Percentiles rank a stretch among this genome's conserved stretches.
phyloP scores from a whole-genome alignment of 2,329 filamentous ascomycete genomes.

The Colletotrichum gloeosporioides region DNA sequence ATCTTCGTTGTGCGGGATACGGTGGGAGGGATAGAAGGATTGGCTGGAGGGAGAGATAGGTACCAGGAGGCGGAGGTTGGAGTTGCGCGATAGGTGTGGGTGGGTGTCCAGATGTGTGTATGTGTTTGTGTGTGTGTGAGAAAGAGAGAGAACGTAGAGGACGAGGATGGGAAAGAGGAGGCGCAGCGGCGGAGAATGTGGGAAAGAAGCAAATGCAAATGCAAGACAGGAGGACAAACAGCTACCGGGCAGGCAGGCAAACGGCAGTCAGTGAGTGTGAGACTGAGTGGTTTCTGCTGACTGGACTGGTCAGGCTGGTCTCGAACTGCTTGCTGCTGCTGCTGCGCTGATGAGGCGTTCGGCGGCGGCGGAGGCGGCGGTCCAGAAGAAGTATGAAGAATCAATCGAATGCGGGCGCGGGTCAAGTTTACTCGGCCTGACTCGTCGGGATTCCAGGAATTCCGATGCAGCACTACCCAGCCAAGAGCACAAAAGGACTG shows the following conservation, averaged over 20 bases:
- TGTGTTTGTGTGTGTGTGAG: not conserved
- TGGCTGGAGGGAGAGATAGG: not conserved
- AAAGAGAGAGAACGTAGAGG: not conserved
- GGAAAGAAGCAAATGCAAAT: not conserved
- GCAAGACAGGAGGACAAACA: not conserved
- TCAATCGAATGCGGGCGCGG: not conserved
- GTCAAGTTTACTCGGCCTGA: not conserved
- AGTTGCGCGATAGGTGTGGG: not conserved
- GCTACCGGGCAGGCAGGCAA: not conserved
- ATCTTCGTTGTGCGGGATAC: not conserved
- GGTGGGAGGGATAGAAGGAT: not conserved
- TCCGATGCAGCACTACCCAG: slow-evolving; percentile 7
- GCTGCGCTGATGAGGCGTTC: not conserved
- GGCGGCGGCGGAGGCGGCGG: not conserved
- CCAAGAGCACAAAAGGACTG: not conserved
- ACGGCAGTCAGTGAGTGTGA: not conserved
- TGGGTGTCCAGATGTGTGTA: not conserved
- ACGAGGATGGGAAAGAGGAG: not conserved
- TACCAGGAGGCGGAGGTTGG: not conserved
- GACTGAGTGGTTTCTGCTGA: not conserved
- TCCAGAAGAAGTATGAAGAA: not conserved
- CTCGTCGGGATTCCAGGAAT: slow-evolving; percentile 7
- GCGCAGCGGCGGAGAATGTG: not conserved
- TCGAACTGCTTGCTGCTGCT: not conserved
- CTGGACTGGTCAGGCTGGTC: not conserved